Base-by-base conservation (phyloP, 495 filamentous ascomycete species). In the Xylaria palmicola region DNA sequence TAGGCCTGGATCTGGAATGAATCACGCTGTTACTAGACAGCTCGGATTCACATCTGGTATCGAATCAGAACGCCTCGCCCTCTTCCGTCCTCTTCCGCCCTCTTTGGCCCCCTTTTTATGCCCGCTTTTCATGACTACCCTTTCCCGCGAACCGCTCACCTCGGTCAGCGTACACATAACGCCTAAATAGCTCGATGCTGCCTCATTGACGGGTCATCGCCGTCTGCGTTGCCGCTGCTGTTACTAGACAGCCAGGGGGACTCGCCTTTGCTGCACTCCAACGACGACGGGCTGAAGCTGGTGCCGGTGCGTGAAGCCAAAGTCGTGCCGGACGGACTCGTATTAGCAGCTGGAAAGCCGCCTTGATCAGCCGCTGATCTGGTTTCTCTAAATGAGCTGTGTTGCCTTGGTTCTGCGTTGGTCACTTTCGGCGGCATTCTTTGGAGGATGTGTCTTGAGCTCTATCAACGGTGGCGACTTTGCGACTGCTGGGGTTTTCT, bases 401-500 rank as follows among this genome's bases (percentile, higher is more conserved):
- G n/a, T n/a, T 29, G 24, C n/a, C 26, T 26, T 17, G 15, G 36
- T 30, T 34, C 12, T 3, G 26, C 44, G 22, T 13, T 17, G 27
- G 8, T 26, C 3, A 30, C 17, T 29, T 15, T 41, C 26, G 22
- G 36, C 26, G 7, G 10, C 24, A 20, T n/a, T 34, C 4, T 29
- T 36, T 6, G 44, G n/a, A 63, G 54, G 12, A 72, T 72, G 69
- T 72, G 69, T 26, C 68, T 64, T 50, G 69, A 72, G 50, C 61
- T 72, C 7, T 72, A 72, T 34, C 69, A 72, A 56, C 64, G 69
- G 15, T 72, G 69, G 69, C 22, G 55, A n/a, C 59, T 62, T n/a
- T 72, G 69, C 44, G 61, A 50, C 13, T 72, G 69, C 27, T 72
- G 69, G 69, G 69, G 69, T 4, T 72, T 72, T 15, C 17, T 72